Base-by-base conservation (phyloP, 2,329 filamentous ascomycete species). In the Penicillium sp. region DNA sequence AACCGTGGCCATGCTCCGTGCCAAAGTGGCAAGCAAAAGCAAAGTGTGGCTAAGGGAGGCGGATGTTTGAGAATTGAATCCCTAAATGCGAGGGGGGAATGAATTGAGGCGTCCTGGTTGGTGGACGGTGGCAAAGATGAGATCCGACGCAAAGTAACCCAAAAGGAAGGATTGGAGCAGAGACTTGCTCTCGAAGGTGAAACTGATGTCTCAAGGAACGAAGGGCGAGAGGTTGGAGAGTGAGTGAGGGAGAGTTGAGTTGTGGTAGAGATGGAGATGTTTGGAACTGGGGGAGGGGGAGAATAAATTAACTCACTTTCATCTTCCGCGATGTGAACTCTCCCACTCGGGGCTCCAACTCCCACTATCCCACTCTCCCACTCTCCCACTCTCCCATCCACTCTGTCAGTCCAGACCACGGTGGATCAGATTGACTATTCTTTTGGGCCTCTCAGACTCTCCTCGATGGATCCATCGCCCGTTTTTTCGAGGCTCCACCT, bases 401-500 rank as follows among this genome's bases (percentile, higher is more conserved):
- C 50, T 39, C 50, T 45, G 34, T 47, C 34, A 48, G 42, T 45
- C 42, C 42, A 45, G 42, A 31, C 42, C 26, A 24, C 13, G 26
- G 42, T 45, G 42, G 42, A 45, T 29, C 42, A 21, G 42, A 44
- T 44, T 29, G 1, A 8, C 33, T 18, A 10, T 37, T 16, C 45
- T 18, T 21, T 39, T 18, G 36, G 36, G 23, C 43, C 36, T 29
- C 42, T 45, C 42, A 45, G 3, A 14, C 28, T 45, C 33, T 31
- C 42, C 37, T 48, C 19, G 9, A 19, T 34, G 50, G 44, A 40
- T 56, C 51, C 45, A 48, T 49, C 24, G 52, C 51, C 56, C 55
- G 47, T 36, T 60, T 48, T 55, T 43, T 55, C 34, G 48, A 24
- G 49, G 45, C 51, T 61, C 60, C 58, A 63, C 60, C 47, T 60